phyloP scores from a whole-genome alignment of 2,329 filamentous ascomycete species.

The Aureobasidium sp. region DNA sequence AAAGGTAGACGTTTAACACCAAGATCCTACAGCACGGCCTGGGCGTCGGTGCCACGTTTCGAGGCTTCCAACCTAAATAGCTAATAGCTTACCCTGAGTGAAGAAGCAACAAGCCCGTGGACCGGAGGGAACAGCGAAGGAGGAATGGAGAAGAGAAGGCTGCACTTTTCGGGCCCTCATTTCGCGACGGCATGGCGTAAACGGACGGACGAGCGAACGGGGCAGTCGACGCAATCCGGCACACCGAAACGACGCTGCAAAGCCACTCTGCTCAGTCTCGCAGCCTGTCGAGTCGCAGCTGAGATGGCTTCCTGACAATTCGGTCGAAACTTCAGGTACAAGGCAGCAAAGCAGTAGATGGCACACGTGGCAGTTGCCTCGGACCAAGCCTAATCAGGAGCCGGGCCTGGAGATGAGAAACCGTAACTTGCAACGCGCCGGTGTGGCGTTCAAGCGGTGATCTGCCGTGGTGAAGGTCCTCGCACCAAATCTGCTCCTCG shows the following conservation, averaged over 20 bases:
- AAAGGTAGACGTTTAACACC: constrained; percentile 1
- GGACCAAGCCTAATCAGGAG: constrained; percentile 12
- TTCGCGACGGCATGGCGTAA: constrained; percentile 4
- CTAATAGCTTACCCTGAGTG: background rate
- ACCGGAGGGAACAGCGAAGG: constrained; percentile 6
- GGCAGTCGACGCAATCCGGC: background rate
- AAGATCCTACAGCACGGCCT: background rate
- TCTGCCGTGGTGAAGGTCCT: constrained; percentile 5
- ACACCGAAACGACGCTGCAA: constrained; percentile 7
- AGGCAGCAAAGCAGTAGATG: background rate
- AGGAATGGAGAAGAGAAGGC: background rate
- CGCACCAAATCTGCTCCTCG: background rate
- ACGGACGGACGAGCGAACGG: background rate
- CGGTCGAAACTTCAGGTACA: background rate
- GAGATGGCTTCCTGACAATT: background rate
- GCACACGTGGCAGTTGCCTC: constrained; percentile 13
- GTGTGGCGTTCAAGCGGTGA: constrained; percentile 9
- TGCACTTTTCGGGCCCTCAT: background rate
- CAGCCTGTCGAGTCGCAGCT: background rate
- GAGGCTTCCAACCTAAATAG: background rate
- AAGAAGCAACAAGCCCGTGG: background rate
- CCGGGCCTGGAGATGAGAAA: background rate
- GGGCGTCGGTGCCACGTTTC: constrained; percentile 10
- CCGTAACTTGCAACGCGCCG: constrained; percentile 11
- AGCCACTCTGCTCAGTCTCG: background rate